Conservation (phyloP, 2,329 filamentous ascomycete genomes). For the Trichoderma endophyticum region DNA sequence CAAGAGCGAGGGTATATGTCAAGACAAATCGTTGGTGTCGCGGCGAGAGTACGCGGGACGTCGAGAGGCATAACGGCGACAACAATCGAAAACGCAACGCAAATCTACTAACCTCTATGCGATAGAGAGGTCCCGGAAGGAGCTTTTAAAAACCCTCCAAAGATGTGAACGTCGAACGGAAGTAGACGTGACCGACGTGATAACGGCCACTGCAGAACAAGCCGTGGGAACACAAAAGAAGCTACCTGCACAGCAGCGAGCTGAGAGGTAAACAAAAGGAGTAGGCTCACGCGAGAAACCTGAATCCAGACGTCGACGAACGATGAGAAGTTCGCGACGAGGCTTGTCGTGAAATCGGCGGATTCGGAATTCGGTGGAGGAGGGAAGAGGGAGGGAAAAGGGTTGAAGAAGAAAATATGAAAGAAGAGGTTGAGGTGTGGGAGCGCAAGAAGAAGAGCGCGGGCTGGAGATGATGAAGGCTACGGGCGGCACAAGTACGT, state of each 20-base stretch:
- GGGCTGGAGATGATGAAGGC: slow-evolving; percentile 12
- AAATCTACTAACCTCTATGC: slow-evolving; percentile 19
- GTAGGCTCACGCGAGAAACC: slow-evolving; percentile 31
- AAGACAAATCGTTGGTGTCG: neutral
- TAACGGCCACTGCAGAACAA: slow-evolving; percentile 17
- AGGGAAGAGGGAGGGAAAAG: slow-evolving; percentile 21
- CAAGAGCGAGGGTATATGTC: neutral
- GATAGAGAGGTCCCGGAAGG: slow-evolving; percentile 10
- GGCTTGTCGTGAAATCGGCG: slow-evolving; percentile 35
- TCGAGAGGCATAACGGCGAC: neutral
- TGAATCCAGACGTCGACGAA: slow-evolving; percentile 29
- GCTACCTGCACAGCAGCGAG: slow-evolving; percentile 28
- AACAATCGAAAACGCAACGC: neutral
- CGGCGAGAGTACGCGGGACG: neutral
- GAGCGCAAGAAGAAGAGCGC: slow-evolving; percentile 16
- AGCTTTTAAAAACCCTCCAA: slow-evolving; percentile 12
- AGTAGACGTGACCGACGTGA: slow-evolving; percentile 16
- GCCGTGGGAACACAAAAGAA: slow-evolving; percentile 22
- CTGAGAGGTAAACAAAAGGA: slow-evolving; percentile 29
- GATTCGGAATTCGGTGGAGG: slow-evolving; percentile 36
- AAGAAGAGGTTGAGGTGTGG: slow-evolving; percentile 17
- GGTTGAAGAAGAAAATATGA: slow-evolving; percentile 19
- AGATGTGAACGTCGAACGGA: slow-evolving; percentile 16
- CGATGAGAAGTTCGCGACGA: slow-evolving; percentile 31
- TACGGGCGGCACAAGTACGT: slow-evolving; percentile 19